A percentile compares a stretch with the other conserved stretches of the same genome.
Conservation (phyloP, 192 early-diverging fungal genomes). For the Coemansia sp. region DNA sequence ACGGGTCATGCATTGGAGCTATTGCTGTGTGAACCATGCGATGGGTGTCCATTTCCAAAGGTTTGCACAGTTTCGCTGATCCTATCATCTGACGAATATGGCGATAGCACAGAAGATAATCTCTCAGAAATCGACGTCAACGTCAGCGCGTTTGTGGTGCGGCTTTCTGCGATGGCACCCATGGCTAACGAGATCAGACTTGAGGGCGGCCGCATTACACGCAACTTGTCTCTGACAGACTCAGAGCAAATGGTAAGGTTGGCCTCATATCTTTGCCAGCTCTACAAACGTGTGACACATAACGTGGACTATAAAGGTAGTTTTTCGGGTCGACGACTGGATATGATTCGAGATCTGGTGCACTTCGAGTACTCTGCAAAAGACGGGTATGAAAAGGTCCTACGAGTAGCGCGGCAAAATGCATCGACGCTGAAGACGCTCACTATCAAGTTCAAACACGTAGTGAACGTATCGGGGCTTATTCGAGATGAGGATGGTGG, state of each 20-base stretch:
- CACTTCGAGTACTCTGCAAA: neutral
- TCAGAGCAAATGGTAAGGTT: neutral
- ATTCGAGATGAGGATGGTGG: neutral
- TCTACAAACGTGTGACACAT: neutral
- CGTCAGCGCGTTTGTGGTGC: neutral
- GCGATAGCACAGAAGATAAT: neutral
- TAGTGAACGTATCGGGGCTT: neutral
- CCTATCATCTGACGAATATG: neutral
- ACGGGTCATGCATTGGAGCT: neutral
- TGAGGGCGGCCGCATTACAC: neutral
- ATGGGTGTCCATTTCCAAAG: neutral
- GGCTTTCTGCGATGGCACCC: neutral
- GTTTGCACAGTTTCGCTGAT: neutral
- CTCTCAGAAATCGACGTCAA: neutral
- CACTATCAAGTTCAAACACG: too few relatives aligned
- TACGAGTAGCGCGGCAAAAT: too few relatives aligned
- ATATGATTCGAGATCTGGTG: neutral
- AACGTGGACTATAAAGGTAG: neutral
- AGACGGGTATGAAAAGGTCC: neutral
- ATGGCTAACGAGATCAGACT: neutral
- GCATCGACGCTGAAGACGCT: too few relatives aligned
- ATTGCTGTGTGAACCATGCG: neutral
- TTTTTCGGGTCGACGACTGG: neutral
- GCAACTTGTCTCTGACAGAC: neutral
- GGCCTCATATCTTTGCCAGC: neutral